Base-by-base conservation (phyloP, 2,329 filamentous ascomycete species). In the Amauroascus verrucosus region DNA sequence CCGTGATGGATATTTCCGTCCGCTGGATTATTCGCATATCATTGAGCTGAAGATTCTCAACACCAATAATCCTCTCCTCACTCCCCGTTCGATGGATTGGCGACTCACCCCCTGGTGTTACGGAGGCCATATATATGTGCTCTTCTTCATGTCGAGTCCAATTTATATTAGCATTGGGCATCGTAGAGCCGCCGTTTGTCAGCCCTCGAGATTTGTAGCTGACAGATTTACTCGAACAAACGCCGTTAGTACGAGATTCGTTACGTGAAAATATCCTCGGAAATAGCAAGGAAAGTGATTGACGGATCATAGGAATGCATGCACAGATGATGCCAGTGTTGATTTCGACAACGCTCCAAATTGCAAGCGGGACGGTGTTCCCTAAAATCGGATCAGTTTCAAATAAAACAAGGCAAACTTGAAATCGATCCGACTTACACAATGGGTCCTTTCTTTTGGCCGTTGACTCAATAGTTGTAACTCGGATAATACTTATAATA, bases 401-500 rank as follows among this genome's bases (percentile, higher is more conserved):
- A 30, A 41, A n/a, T n/a, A 24, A 7, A 22, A 5, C 8, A 28
- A 20, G 3, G 4, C n/a, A 14, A 28, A 35, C 47, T 32, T 13
- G 20, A n/a, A 16, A 43, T 14, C 4, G 14, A 37, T 16, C 38
- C 26, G 8, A 53, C 52, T 44, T 22, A 58, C 56, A 58, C 30
- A 55, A 56, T 8, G 51, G 45, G 26, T 58, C 55, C 9, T 41
- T 37, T 8, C 40, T 16, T 11, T 30, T 28, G 2, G 40, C 30
- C 8, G 50, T 51, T 33, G 20, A 11, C 11, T 28, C 9, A 18
- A 58, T 50, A 1, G 51, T 56, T 4, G 41, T 56, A 52, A 69
- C 66, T 13, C 72, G 68, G 53, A 74, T 54, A 43, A 73, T 70
- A 11, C 71, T 73, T 2, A 71, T 73, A 35, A 73, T 59, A 28